Evolutionary conservation across 139 green algal species (phyloP).

Genomic region (Chlamydomonas asymmetrica): DNA sequence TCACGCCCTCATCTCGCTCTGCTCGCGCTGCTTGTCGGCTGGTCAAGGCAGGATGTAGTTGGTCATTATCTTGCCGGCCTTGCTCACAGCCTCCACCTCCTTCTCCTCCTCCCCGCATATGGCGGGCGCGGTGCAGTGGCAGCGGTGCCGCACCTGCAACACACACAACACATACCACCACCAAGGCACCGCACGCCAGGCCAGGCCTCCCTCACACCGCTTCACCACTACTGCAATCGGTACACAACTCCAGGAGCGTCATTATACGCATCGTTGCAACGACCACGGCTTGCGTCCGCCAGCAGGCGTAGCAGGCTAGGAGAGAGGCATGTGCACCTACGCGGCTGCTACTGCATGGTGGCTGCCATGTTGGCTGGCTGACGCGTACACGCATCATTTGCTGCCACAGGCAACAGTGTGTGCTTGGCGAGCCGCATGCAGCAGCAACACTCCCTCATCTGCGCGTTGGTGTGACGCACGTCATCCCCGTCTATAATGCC

Average conservation of each 20-base stretch:
- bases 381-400: no score
- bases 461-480: no score
- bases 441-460: no score
- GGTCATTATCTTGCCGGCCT: conserved; percentile 24
- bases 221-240: background rate
- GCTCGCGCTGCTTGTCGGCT: no score
- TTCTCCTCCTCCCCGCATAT: conserved; percentile 43
- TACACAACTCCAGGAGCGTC: no score
- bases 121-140: conserved; percentile 32
- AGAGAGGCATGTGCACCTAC: no score
- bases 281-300: background rate
- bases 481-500: no score
- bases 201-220: background rate
- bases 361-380: no score
- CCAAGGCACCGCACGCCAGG: background rate
- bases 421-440: no score
- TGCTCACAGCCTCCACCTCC: conserved; percentile 8
- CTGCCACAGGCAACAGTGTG: no score
- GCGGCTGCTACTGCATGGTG: no score
- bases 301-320: background rate
- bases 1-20: no score
- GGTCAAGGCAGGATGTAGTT: conserved; percentile 31
- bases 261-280: background rate
- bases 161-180: background rate
- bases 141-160: conserved; percentile 52